phyloP scores from a whole-genome alignment of 257 asterid genomes.

The Echium plantagineum region DNA sequence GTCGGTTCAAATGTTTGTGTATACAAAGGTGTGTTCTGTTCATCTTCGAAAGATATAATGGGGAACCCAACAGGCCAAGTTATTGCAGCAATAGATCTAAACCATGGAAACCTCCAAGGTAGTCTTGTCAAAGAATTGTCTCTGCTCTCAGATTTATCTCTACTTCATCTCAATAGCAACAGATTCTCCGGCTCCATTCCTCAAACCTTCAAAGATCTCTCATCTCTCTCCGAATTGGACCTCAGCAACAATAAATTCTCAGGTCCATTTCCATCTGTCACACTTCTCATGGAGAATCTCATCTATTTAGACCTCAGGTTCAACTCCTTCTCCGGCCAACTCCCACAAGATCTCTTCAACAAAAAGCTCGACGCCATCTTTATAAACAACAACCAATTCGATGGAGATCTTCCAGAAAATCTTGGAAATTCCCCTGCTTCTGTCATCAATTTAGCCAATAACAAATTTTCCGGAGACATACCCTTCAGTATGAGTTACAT shows the following conservation, averaged over 20 bases:
- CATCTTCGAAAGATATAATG: conserved; percentile 19
- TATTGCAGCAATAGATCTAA: conserved; percentile 73
- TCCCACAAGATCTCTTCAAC: conserved; percentile 63
- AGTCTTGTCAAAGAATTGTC: conserved; percentile 43
- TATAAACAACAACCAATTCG: conserved; percentile 60
- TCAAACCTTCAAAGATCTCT: conserved; percentile 24
- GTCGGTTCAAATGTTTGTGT: conserved; percentile 59
- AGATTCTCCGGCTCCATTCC: conserved; percentile 64
- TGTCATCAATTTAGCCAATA: conserved; percentile 68
- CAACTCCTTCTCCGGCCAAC: conserved; percentile 52
- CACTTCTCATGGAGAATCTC: conserved; percentile 46
- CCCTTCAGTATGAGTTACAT: conserved; percentile 66
- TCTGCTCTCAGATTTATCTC: conserved; percentile 37
- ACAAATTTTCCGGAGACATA: conserved; percentile 42
- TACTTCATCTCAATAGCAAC: conserved; percentile 71
- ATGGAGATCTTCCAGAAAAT: conserved; percentile 48
- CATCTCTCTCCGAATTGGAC: conserved; percentile 52
- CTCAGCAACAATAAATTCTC: conserved; percentile 69
- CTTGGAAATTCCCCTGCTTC: conserved; percentile 87
- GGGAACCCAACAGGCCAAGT: not conserved
- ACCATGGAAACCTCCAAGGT: conserved; percentile 63
- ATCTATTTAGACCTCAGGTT: conserved; percentile 67
- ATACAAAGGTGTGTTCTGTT: conserved; percentile 65
- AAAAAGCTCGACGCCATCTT: conserved; percentile 66
- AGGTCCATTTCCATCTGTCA: conserved; percentile 49